Base-by-base conservation (phyloP, 2,329 filamentous ascomycete genomes). In the Ascochyta pisi region DNA sequence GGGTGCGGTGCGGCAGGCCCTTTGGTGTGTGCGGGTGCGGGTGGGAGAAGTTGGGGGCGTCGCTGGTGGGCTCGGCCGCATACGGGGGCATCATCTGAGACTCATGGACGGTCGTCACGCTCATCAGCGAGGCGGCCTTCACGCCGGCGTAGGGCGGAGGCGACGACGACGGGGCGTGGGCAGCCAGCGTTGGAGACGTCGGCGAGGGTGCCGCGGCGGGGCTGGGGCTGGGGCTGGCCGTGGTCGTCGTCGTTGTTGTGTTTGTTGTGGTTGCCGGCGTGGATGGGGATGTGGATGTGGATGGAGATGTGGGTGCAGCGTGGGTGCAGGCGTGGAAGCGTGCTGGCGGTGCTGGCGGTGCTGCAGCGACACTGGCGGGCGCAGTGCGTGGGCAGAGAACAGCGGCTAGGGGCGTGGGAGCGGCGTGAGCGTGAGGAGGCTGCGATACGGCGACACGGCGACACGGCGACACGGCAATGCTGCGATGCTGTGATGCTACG, bases 31-130 rank as follows among this genome's bases (percentile, higher is more conserved):
- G 75, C 42, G 70, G 69, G 65, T 55, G 52, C 41, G 52, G 52
- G 46, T 55, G 52, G 9, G 52, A 55, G 52, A 55, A 55, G 52
- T 55, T 55, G 9, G 52, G 52, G 52, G 53, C 41, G 53, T 55
- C 52, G 44, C 10, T 42, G 44, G 51, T 39, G 22, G 37, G 47
- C 9, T 81, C 79, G 69, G 78, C 73, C 70, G 80, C 71, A 71
- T 81, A 77, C 63, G 78, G 79, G 73, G 82, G 81, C 82, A 84
- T 84, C 63, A 73, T 75, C 64, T 67, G 70, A 59, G 66, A 70
- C 65, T 70, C 69, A 70, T 73, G 65, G 60, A 70, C 62, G 51
- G 68, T 69, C 48, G 49, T 57, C 51, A 71, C 64, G 61, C 67
- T 66, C 68, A 67, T 68, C 65, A 67, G 65, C 55, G 65, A 67